phyloP scores from a whole-genome alignment of 164 flowering plant genomes.

The Macadamia tetraphylla region DNA sequence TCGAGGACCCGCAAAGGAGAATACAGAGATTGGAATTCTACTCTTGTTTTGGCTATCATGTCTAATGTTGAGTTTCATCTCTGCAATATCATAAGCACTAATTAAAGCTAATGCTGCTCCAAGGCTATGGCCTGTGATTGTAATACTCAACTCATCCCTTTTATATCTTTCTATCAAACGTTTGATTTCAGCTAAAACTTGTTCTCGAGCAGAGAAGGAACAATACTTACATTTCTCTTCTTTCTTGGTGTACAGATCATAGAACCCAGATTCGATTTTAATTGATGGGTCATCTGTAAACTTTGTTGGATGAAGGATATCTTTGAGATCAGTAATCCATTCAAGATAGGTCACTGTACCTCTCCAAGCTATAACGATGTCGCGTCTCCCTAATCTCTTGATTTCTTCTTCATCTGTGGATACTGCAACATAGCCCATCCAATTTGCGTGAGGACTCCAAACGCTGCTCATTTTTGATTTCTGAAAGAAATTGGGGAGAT shows the following conservation, averaged over 20 bases:
- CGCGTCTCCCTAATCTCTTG: conserved; percentile 58
- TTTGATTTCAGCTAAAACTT: conserved; percentile 50
- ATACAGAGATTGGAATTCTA: conserved; percentile 49
- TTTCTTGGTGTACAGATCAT: conserved; percentile 64
- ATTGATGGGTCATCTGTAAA: conserved; percentile 41
- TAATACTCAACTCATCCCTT: conserved; percentile 54
- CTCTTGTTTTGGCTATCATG: background rate
- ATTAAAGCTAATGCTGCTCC: conserved; percentile 30
- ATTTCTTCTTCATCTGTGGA: conserved; percentile 43
- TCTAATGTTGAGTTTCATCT: conserved; percentile 38
- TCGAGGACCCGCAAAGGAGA: conserved; percentile 68
- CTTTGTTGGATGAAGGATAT: conserved; percentile 49
- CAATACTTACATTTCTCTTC: conserved; percentile 42
- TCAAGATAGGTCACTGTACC: conserved; percentile 83
- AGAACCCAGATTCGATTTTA: conserved; percentile 66
- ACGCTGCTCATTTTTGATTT: conserved; percentile 37
- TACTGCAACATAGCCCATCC: conserved; percentile 88
- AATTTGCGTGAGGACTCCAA: conserved; percentile 79
- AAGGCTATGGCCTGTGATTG: conserved; percentile 49
- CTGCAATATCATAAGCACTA: conserved; percentile 73
- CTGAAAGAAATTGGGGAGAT: conserved; percentile 74
- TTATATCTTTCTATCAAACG: conserved; percentile 40
- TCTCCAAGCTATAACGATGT: conserved; percentile 67
- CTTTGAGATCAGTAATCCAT: conserved; percentile 71
- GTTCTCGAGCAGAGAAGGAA: conserved; percentile 61